Evolutionary conservation across 441 rosid species (phyloP), one percentile per base, ranked within the genome.

Genomic region (Erodium moschatum): DNA sequence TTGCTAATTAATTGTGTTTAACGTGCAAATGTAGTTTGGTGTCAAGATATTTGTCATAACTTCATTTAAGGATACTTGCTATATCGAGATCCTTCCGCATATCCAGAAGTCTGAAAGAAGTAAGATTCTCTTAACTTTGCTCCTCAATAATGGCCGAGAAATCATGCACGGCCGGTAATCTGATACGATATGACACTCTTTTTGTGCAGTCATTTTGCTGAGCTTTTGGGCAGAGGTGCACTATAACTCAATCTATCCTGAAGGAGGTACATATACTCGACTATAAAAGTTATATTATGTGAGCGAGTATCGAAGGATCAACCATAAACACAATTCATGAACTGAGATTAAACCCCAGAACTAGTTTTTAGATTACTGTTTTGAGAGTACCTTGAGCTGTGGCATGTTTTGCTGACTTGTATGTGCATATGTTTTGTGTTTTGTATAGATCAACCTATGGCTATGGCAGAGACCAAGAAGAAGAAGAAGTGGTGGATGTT

Each of bases 201-300:
- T 64, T 54, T 71, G 1, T 73, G 75, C 90, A 87, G 98, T 89
- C 68, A 86, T 95, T 73, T 92, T 82, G 79, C 81, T 95, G 83
- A 95, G 98, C 80, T 95, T 95, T 69, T 95, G 97, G 98, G 98
- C 97, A 3, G 98, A 92, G 80, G 99, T 92, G 76, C 99, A 90
- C 79, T 92, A 95, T 83, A 95, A 95, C 72, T 92, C 99, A 16
- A 86, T 92, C 11, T 90, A 89, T 77, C 94, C 94, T 4, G 85
- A 82, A 81, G 99, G 87, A 92, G 97, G 96, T 92, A 77, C 76
- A 50, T 46, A 4, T 5, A 29, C 12, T 35, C 5, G 35, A 27
- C 10, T 29, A 3, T 63, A 0, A 15, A 18, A 18, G 2, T 24
- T 24, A 24, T 0, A 24, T 24, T 24, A 24, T 24, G 27, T 0